These are phyloP conservation scores for Saccharomycodes ludwigii DNA, from an alignment of 805 yeast genomes.

Conservation along the genomic window DNA sequence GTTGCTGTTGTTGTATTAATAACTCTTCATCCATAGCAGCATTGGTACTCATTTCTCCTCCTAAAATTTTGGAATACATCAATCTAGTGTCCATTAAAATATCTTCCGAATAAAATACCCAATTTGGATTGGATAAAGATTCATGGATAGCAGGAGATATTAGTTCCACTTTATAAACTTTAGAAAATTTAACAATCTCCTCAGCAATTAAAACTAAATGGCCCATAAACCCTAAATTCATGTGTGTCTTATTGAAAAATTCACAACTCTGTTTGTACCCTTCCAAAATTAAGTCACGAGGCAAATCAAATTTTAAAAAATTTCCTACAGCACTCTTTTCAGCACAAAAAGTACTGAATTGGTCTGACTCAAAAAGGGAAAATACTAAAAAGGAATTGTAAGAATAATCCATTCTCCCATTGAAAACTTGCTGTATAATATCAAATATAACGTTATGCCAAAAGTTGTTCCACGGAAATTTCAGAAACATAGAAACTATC, in stretches of 20 bases:
- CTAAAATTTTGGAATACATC: slow-evolving; percentile 25
- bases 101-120: slow-evolving; percentile 20
- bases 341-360: slow-evolving; percentile 2
- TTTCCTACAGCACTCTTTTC: background rate
- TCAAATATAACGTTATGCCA: slow-evolving; percentile 96
- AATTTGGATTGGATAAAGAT: slow-evolving; percentile 13
- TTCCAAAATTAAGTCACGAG: slow-evolving; percentile 43
- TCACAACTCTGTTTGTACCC: slow-evolving; percentile 51
- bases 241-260: slow-evolving; percentile 44
- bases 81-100: slow-evolving; percentile 21
- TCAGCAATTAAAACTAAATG: slow-evolving; percentile 88
- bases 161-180: slow-evolving; percentile 25
- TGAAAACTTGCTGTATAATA: slow-evolving; percentile 85
- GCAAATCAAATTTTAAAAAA: slow-evolving; percentile 50
- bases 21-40: slow-evolving; percentile 6
- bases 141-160: slow-evolving; percentile 21
- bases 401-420: slow-evolving; percentile 76
- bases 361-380: slow-evolving; percentile 15
- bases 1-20: slow-evolving; percentile 2
- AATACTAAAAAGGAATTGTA: slow-evolving; percentile 64
- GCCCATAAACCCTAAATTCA: slow-evolving; percentile 93
- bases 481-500: slow-evolving; percentile 64
- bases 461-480: slow-evolving; percentile 94
- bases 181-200: slow-evolving; percentile 79
- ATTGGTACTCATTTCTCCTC: slow-evolving; percentile 18